Evolutionary conservation across 148 eudicot genomes (phyloP), one percentile per base, ranked within the genome.

Genomic region (Rhododendron williamsianum): DNA sequence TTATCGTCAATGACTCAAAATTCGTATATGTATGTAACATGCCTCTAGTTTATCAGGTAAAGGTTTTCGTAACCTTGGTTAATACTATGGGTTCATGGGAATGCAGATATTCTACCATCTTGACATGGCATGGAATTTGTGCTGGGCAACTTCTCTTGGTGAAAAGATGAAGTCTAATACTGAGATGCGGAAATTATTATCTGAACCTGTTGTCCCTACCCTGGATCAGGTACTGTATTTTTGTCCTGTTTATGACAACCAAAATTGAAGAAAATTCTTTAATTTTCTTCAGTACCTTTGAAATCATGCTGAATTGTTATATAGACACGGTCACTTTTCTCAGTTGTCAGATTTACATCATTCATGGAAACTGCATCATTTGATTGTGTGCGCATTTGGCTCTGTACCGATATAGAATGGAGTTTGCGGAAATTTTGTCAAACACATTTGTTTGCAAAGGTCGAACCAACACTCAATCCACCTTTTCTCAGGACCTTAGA

Each of bases 31-130:
- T 49, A 13, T 7, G 58, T 18, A n/a, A 48, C 3, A 4, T 35
- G 76, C 71, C 77, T 30, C 36, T 51, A 84, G 60, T 52, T 43
- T 12, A 82, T 76, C 4, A 45, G 48, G 35, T 27, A 58, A 76
- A 16, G 23, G 23, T 76, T 84, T 36, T 54, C 6, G 16, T 84
- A 36, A 23, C 67, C 56, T 33, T 43, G 18, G 33, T 30, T 72
- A 10, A 54, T 49, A 82, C 86, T 25, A 21, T 76, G 38, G 38
- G 38, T 36, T 3, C 38, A 36, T 36, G 35, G 43, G 33, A 52
- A 81, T 81, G 86, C 91, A 97, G 99, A 92, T 93, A 69, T 91
- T 97, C 86, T 91, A 93, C 89, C 99, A 97, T 88, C 92, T 97
- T 86, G 94, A 95, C 73, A 89, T 90, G 90, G 93, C 98, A 73